phyloP scores from a whole-genome alignment of 139 green algal species.

The Chlamydomonas asymmetrica region DNA sequence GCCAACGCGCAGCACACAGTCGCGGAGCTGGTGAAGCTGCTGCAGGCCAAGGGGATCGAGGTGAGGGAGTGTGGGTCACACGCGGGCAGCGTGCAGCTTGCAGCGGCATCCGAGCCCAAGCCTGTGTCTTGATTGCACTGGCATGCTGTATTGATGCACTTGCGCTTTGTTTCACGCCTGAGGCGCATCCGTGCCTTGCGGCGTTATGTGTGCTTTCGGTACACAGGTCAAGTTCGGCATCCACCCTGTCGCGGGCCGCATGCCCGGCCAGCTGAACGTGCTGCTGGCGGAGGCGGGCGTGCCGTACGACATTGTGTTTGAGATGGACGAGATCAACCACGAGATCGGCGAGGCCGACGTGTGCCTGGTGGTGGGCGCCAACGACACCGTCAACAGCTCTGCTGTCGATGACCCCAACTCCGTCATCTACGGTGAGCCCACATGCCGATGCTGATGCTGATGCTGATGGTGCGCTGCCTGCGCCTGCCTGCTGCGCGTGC shows the following conservation, averaged over 20 bases:
- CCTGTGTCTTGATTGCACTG: no score
- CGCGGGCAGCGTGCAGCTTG: conserved; percentile 44
- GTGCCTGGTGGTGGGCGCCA: conserved; percentile 75
- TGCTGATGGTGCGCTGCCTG: no score
- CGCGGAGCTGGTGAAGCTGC: conserved; percentile 31
- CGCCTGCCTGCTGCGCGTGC: no score
- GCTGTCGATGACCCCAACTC: conserved; percentile 75
- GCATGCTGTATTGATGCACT: no score
- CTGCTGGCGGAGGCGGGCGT: conserved; percentile 83
- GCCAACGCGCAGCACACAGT: conserved; percentile 76
- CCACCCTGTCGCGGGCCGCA: conserved; percentile 59
- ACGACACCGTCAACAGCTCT: conserved; percentile 81
- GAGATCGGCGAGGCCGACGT: conserved; percentile 69
- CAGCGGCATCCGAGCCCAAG: no score
- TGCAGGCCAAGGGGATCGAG: conserved; percentile 17
- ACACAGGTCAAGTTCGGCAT: conserved; percentile 28
- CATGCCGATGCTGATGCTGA: no score
- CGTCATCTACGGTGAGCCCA: conserved; percentile 52
- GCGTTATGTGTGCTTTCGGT: no score
- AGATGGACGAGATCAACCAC: conserved; percentile 67
- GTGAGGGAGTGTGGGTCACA: conserved; percentile 68
- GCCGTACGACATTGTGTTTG: conserved; percentile 60
- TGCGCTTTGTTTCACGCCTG: no score
- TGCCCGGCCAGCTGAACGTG: conserved; percentile 87
- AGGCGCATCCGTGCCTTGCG: no score